Evolutionary conservation across 2,329 filamentous ascomycete genomes (phyloP), one percentile per base, ranked within the genome.

Genomic region (Epichloe sibirici): DNA sequence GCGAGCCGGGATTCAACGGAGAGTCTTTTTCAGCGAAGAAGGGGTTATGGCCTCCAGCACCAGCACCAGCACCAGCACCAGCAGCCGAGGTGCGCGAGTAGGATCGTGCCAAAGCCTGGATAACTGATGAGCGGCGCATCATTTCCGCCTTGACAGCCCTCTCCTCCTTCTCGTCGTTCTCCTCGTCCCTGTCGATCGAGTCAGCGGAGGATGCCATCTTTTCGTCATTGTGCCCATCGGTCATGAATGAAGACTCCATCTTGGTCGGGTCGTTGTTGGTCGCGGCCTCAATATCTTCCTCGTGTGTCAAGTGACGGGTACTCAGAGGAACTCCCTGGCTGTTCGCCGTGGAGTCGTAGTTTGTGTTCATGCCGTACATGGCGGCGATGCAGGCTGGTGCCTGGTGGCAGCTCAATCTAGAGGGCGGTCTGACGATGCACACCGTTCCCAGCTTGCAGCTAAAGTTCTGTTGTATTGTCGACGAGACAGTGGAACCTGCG

Each of bases 51-150:
- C 60, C 59, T 3, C 46, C 4, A 23, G 38, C 28, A 9, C 57
- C 61, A 23, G 58, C 58, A 39, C 57, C 61, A 23, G 58, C 58
- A 37, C 39, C 12, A n/a, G 23, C 42, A 9, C 57, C 61, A 23
- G 58, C 58, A 39, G 61, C 67, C 2, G 74, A 79, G 53, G 73
- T 70, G 37, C 68, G 68, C 3, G 79, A 81, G 59, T 77, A 79
- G 55, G 72, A 71, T 49, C 77, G 74, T 1, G 79, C 79, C 4
- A 82, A 69, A n/a, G 71, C 69, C 58, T 79, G 76, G 21, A 82
- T 77, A 28, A 75, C 65, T 8, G 74, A 77, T 52, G 71, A 66
- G 56, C 78, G 74, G 48, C 76, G 74, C 50, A 69, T 68, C 66
- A 75, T 67, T 63, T 78, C 76, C 3, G 62, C 63, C 52, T 63